A percentile compares a stretch with the other conserved stretches of the same genome.
These are phyloP conservation scores for Clarireedia hainanense DNA, from an alignment of 2,329 filamentous ascomycete genomes.

Conservation along the genomic window DNA sequence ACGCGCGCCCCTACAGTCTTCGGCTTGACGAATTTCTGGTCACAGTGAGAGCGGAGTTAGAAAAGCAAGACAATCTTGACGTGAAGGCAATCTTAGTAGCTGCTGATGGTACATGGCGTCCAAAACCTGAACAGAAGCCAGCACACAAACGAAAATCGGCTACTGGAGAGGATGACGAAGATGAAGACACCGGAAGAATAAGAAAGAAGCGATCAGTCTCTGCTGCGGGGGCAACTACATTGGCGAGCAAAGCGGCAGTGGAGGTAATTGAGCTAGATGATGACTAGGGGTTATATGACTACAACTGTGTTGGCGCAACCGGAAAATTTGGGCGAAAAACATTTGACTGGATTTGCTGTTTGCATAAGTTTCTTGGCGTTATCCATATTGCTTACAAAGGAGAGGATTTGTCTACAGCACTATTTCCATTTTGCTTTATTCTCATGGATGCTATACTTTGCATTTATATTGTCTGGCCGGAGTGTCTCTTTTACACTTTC, in stretches of 20 bases:
- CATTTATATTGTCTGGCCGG: too few species aligned
- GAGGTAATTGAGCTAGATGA: slow-evolving; percentile 26
- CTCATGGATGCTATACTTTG: too few species aligned
- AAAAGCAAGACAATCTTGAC: slow-evolving; percentile 38
- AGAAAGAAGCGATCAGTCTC: background rate
- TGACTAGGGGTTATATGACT: slow-evolving; percentile 12
- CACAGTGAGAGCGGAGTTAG: slow-evolving; percentile 50
- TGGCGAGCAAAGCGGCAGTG: slow-evolving; percentile 8
- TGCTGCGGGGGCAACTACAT: background rate
- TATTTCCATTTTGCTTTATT: background rate
- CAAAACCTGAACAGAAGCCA: slow-evolving; percentile 33
- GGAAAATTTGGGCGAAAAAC: background rate
- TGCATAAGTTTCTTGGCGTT: background rate
- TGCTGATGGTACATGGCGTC: slow-evolving; percentile 57
- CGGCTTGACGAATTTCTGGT: slow-evolving; percentile 67
- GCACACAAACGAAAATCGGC: slow-evolving; percentile 8
- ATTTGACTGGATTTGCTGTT: background rate
- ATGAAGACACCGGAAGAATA: slow-evolving; percentile 10
- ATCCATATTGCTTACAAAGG: background rate
- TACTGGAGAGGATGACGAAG: background rate
- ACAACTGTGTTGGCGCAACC: background rate
- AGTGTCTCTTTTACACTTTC: too few species aligned
- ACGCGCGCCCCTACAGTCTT: slow-evolving; percentile 67
- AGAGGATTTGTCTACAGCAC: background rate
- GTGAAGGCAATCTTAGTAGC: slow-evolving; percentile 56